Base-by-base conservation (phyloP, 2,329 filamentous ascomycete genomes). In the Calonectria multiphialidica region DNA sequence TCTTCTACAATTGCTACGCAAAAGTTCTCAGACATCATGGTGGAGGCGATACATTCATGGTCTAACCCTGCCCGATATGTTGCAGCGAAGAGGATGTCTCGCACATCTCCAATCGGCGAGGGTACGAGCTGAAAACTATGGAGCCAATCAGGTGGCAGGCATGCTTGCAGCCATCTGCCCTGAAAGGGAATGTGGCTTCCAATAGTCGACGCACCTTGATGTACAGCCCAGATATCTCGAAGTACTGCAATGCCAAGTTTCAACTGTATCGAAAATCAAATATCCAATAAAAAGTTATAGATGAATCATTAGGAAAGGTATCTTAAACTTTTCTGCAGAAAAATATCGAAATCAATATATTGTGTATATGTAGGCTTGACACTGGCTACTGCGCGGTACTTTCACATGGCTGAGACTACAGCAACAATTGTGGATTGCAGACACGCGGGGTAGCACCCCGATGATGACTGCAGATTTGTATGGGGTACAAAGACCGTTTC, bases 391-490 rank as follows among this genome's bases (percentile, higher is more conserved):
- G 12, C 6, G 25, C 5, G 13, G 35, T 40, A 25, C 33, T 59
- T 59, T 59, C 53, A 40, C 33, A 8, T 59, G 21, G 53, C 13
- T 25, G 7, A 25, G 13, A 28, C 21, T 37, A 12, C 35, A 59
- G 15, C 21, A 40, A 21, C 33, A 7, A 15, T 59, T 16, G 5
- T 59, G 12, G 37, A 25, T 13, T 40, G 7, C 53, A 59, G 50
- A 4, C 18, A 21, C 40, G 53, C 13, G 21, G 53, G 53, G 53
- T 59, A 59, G 33, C 37, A 59, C 33, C 53, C 53, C 33, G 53
- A 59, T 59, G 53, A 59, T 59, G 53, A 59, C 53, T 59, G 53
- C 53, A 59, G 53, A 25, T 59, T 59, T 25, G n/a, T 40, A 37
- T 40, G 21, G 53, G 9, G 35, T 57, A 40, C 12, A 23, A 13